Evolutionary conservation across 2,329 filamentous ascomycete genomes (phyloP).

Genomic region (Calonectria hawksworthii): DNA sequence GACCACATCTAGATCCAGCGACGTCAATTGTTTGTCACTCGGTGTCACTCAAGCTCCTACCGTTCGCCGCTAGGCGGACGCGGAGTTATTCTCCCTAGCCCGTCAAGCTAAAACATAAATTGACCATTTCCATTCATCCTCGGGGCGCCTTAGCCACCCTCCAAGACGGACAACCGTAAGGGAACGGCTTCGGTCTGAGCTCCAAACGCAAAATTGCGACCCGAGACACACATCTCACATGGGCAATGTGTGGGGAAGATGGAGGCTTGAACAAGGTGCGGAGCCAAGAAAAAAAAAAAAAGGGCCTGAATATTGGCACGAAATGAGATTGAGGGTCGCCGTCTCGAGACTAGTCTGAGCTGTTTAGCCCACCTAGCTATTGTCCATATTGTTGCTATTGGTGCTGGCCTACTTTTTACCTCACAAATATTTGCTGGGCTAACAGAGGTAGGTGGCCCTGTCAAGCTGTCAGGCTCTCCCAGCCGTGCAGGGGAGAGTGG

Average conservation of each 20-base stretch:
- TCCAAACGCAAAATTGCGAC: slow-evolving; percentile 34
- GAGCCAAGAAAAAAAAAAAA: not conserved
- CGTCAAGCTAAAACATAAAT: not conserved
- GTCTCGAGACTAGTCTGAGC: not conserved
- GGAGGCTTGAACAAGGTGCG: not conserved
- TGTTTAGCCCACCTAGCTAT: not conserved
- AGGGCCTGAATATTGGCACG: slow-evolving; percentile 3
- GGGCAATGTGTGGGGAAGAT: not conserved
- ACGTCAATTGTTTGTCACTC: not conserved
- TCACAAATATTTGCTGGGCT: not conserved
- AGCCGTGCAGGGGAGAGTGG: not conserved
- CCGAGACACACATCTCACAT: slow-evolving; percentile 32
- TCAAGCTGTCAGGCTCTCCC: slow-evolving; percentile 11
- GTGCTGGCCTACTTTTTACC: not conserved
- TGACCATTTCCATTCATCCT: slow-evolving; percentile 11
- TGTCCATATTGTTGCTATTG: not conserved
- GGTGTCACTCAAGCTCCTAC: slow-evolving; percentile 2
- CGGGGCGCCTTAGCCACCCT: not conserved
- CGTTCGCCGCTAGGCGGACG: not conserved
- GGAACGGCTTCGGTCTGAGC: slow-evolving; percentile 3
- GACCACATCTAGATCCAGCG: not conserved
- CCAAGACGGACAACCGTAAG: not conserved
- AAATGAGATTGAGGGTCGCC: slow-evolving; percentile 20
- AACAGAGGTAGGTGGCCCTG: not conserved
- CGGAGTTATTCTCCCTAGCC: not conserved